Conservation (phyloP, 331 rosid species). For the Cydonia oblonga region DNA sequence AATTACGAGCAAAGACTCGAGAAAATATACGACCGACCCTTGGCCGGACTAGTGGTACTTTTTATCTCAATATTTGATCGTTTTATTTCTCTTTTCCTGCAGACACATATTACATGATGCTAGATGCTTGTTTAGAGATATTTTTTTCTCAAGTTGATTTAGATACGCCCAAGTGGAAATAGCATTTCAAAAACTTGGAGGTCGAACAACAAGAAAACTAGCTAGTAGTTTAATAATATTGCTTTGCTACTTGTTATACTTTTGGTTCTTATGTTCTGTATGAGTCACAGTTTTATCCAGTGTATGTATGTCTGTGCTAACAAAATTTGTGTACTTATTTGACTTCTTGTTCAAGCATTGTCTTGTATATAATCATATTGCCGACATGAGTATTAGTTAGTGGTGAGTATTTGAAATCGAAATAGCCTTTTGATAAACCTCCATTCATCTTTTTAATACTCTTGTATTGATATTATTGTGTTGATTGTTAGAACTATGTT, state of each 20-base stretch:
- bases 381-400: background rate
- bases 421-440: background rate
- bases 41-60: background rate
- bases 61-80: too few species aligned
- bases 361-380: background rate
- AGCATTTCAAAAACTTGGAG: background rate
- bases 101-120: background rate
- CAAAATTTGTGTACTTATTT: background rate
- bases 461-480: background rate
- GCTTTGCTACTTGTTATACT: background rate
- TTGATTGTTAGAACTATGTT: background rate
- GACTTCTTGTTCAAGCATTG: background rate
- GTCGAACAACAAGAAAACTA: background rate
- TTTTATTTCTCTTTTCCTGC: background rate
- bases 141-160: background rate
- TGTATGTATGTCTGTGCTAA: background rate
- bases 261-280: background rate
- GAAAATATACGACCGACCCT: background rate
- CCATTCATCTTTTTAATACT: background rate
- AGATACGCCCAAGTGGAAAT: background rate
- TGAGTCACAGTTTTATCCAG: background rate
- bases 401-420: background rate
- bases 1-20: background rate
- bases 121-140: background rate
- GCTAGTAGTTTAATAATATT: background rate